Percentiles rank a stretch among this genome's conserved stretches.
phyloP scores from a whole-genome alignment of 768 basidiomycete genomes.

The Serendipita sp. region DNA sequence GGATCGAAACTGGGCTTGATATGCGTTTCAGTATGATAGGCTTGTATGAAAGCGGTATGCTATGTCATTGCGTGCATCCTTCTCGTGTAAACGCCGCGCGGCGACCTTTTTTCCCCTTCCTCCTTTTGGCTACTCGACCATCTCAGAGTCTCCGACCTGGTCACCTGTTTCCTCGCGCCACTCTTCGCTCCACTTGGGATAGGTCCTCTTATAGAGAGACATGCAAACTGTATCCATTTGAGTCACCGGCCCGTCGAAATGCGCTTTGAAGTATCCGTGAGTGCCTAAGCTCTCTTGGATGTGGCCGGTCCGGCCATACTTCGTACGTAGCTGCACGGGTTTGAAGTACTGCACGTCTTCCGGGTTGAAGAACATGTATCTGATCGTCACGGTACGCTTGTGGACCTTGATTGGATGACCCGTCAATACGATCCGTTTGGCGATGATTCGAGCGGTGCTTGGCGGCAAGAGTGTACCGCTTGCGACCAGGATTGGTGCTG shows the following conservation, averaged over 20 bases:
- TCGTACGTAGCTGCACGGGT: constrained; percentile 85
- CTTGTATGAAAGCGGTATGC: not conserved
- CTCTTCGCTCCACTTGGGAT: constrained; percentile 64
- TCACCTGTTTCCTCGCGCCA: constrained; percentile 23
- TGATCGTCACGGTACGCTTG: constrained; percentile 90
- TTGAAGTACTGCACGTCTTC: constrained; percentile 88
- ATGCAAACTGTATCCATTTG: constrained; percentile 98
- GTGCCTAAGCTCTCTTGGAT: constrained; percentile 86
- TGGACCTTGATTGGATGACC: constrained; percentile 96
- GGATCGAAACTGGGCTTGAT: not conserved
- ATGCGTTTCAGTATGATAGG: not conserved
- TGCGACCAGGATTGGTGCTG: constrained; percentile 74
- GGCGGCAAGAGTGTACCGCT: constrained; percentile 77
- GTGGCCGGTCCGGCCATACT: constrained; percentile 78
- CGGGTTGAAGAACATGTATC: constrained; percentile 96
- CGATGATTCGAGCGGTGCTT: constrained; percentile 80
- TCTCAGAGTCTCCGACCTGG: not conserved
- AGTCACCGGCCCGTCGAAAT: constrained; percentile 82
- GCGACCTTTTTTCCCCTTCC: not conserved
- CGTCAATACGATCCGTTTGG: constrained; percentile 88
- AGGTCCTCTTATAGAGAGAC: constrained; percentile 89
- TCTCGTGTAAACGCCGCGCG: too few species aligned
- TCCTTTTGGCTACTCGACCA: not conserved
- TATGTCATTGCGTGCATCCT: not conserved
- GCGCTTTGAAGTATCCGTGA: constrained; percentile 95